These are phyloP conservation scores for Lachnellula cervina DNA, from an alignment of 2,329 filamentous ascomycete genomes.

Conservation along the genomic window DNA sequence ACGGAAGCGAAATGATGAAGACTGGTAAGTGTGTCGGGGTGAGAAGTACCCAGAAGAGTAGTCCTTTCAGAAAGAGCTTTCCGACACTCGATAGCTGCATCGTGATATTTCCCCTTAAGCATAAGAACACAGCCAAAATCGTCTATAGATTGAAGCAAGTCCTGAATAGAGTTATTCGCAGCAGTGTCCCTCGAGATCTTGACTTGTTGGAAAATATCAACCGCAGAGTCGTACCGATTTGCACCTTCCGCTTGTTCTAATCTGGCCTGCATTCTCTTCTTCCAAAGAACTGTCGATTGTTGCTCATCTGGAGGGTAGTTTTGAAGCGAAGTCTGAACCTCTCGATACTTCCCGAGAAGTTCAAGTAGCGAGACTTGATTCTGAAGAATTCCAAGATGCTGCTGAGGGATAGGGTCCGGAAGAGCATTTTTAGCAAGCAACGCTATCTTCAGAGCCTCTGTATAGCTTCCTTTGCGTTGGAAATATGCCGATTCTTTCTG, in stretches of 20 bases:
- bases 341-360: slow-evolving; percentile 21
- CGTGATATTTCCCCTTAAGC: slow-evolving; percentile 18
- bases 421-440: slow-evolving; percentile 18
- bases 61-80: slow-evolving; percentile 20
- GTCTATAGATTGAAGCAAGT: slow-evolving; percentile 12
- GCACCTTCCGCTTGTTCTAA: slow-evolving; percentile 21
- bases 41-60: slow-evolving; percentile 15
- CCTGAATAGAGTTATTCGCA: slow-evolving; percentile 5
- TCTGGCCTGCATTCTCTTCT: slow-evolving; percentile 22
- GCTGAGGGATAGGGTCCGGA: slow-evolving; percentile 15
- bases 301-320: slow-evolving; percentile 12
- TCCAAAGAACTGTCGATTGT: slow-evolving; percentile 18
- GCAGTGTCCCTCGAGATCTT: slow-evolving; percentile 5
- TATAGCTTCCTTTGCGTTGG: slow-evolving; percentile 18
- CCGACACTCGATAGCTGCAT: slow-evolving; percentile 17
- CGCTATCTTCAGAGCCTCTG: slow-evolving; percentile 21
- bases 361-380: slow-evolving; percentile 19
- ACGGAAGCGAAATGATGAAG: slow-evolving; percentile 20
- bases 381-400: slow-evolving; percentile 19
- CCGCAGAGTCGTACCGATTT: slow-evolving; percentile 16
- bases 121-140: slow-evolving; percentile 17
- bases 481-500: slow-evolving; percentile 22
- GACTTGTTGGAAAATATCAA: slow-evolving; percentile 16
- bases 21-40: slow-evolving; percentile 22
- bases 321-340: slow-evolving; percentile 18